Evolutionary conservation across 2,329 filamentous ascomycete species (phyloP).

Genomic region (Calonectria honghensis): DNA sequence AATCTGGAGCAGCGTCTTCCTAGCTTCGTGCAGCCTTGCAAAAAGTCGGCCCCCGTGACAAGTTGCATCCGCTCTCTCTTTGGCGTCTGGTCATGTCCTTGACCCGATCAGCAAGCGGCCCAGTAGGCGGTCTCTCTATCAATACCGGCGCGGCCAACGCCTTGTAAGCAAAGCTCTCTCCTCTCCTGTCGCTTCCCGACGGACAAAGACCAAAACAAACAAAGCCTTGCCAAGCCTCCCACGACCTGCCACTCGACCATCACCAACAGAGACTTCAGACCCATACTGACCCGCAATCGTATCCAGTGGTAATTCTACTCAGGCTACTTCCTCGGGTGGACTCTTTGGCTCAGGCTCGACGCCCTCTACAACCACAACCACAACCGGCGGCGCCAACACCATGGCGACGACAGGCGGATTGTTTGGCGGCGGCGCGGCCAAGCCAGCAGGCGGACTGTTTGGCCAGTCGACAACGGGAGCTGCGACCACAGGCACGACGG

Average conservation of each 20-base stretch:
- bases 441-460: conserved; percentile 57
- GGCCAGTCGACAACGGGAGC: conserved; percentile 53
- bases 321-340: conserved; percentile 60
- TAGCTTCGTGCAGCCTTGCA: conserved; percentile 47
- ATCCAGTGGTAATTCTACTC: conserved; percentile 53
- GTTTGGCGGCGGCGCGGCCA: conserved; percentile 48
- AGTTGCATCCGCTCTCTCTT: conserved; percentile 48
- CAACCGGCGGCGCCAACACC: conserved; percentile 54
- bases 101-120: conserved; percentile 75
- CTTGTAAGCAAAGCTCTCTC: conserved; percentile 58
- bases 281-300: conserved; percentile 45
- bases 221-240: conserved; percentile 28
- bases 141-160: conserved; percentile 77
- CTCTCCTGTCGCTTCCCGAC: conserved; percentile 34
- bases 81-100: conserved; percentile 65
- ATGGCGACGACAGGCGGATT: conserved; percentile 62
- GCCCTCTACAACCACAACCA: conserved; percentile 52
- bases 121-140: conserved; percentile 77
- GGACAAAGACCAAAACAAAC: conserved; percentile 35
- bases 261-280: conserved; percentile 19
- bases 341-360: conserved; percentile 61
- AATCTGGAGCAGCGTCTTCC: conserved; percentile 39
- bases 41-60: conserved; percentile 49
- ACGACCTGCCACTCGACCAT: conserved; percentile 33
- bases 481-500: conserved; percentile 46